A percentile compares a stretch with the other conserved stretches of the same genome.
phyloP scores from a whole-genome alignment of 257 asterid species.

The Buddleja alternifolia region DNA sequence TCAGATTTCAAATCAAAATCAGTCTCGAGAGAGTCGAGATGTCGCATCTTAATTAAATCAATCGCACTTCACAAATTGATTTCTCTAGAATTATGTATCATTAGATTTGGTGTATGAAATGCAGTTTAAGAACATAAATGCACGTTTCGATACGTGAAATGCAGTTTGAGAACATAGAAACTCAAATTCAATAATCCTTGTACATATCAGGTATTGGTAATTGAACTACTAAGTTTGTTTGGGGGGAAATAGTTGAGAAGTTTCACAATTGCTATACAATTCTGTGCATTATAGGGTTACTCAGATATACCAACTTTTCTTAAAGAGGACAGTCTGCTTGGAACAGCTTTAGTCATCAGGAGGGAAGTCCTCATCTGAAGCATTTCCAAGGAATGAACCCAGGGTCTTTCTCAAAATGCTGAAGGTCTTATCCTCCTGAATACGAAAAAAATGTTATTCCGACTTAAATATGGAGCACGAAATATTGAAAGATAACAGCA shows the following conservation, averaged over 20 bases:
- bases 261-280: constrained; percentile 2
- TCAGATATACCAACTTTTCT: neutral
- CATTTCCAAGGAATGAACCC: constrained; percentile 88
- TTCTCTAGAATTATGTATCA: neutral
- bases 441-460: constrained; percentile 14
- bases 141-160: constrained; percentile 7
- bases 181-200: neutral
- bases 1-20: neutral
- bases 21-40: neutral
- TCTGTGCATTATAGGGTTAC: neutral
- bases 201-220: neutral
- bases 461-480: constrained; percentile 16
- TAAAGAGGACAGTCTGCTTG: neutral
- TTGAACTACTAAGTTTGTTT: neutral
- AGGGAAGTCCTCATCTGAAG: constrained; percentile 94
- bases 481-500: neutral
- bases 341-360: constrained; percentile 49
- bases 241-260: neutral
- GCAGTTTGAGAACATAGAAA: neutral
- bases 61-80: neutral
- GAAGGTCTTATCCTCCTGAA: constrained; percentile 90
- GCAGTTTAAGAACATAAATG: constrained; percentile 8
- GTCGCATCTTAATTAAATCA: neutral
- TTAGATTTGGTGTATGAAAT: constrained; percentile 7
- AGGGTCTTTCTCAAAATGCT: constrained; percentile 80